Percentiles rank a stretch among this genome's conserved stretches.
phyloP scores from a whole-genome alignment of 2,329 filamentous ascomycete genomes.

The Fusarium tuaranense region DNA sequence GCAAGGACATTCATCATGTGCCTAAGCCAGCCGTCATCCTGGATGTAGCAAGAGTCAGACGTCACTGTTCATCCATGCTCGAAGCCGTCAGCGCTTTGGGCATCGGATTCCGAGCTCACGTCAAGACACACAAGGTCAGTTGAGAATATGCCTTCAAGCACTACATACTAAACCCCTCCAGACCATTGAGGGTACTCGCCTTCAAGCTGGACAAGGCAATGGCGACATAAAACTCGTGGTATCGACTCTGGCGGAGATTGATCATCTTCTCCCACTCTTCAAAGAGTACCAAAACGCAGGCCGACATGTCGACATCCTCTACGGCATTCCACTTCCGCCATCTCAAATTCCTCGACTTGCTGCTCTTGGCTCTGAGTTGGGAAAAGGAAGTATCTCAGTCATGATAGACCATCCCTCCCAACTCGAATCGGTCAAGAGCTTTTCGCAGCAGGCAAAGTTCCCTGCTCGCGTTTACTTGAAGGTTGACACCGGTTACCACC shows the following conservation, averaged over 20 bases:
- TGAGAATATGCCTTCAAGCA: rapidly evolving
- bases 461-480: slow-evolving; percentile 65
- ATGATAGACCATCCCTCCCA: slow-evolving; percentile 69
- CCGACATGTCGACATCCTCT: slow-evolving; percentile 58
- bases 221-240: slow-evolving; percentile 65
- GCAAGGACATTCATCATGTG: slow-evolving; percentile 47
- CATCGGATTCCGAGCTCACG: slow-evolving; percentile 70
- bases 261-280: slow-evolving; percentile 64
- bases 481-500: slow-evolving; percentile 73
- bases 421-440: slow-evolving; percentile 48
- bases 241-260: slow-evolving; percentile 70
- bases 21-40: slow-evolving; percentile 68
- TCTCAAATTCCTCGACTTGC: slow-evolving; percentile 65
- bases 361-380: slow-evolving; percentile 57
- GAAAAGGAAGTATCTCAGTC: slow-evolving; percentile 60
- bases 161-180: slow-evolving; percentile 34
- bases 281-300: slow-evolving; percentile 48
- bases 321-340: slow-evolving; percentile 69
- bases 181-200: slow-evolving; percentile 65
- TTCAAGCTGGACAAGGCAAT: slow-evolving; percentile 63
- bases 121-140: slow-evolving; percentile 74
- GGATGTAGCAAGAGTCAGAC: slow-evolving; percentile 63
- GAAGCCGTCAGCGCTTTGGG: slow-evolving; percentile 59
- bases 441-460: slow-evolving; percentile 45
- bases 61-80: slow-evolving; percentile 70